phyloP scores from a whole-genome alignment of 2,329 filamentous ascomycete species.

The Xylariaceae sp. region DNA sequence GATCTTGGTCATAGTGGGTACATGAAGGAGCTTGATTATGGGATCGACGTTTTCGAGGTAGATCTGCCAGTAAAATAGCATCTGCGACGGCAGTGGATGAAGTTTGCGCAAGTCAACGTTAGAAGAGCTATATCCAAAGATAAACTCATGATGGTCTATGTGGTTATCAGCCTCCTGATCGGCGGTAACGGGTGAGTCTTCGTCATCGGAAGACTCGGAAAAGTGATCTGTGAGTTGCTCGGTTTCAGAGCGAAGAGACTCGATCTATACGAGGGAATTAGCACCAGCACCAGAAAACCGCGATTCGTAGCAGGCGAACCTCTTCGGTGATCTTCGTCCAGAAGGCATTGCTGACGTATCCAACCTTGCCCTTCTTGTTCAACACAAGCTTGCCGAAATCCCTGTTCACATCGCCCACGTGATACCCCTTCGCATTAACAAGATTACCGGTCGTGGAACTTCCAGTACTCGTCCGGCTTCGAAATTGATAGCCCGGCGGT shows the following conservation, averaged over 20 bases:
- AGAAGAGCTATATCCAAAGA: constrained; percentile 68
- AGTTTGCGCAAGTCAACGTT: constrained; percentile 59
- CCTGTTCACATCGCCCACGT: constrained; percentile 37
- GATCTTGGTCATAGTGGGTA: constrained; percentile 58
- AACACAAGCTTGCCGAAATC: constrained; percentile 65
- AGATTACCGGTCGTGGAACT: constrained; percentile 26
- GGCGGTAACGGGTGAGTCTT: constrained; percentile 43
- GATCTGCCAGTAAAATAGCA: constrained; percentile 62
- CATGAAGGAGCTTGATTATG: constrained; percentile 64
- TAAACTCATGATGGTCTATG: constrained; percentile 62
- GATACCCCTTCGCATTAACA: constrained; percentile 23
- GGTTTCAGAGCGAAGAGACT: constrained; percentile 45
- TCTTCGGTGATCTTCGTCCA: constrained; percentile 74
- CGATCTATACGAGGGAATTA: constrained; percentile 18
- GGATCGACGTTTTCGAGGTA: constrained; percentile 72
- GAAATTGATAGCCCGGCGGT: constrained; percentile 15
- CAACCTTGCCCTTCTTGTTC: constrained; percentile 60
- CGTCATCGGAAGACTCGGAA: constrained; percentile 59
- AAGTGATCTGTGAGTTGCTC: constrained; percentile 45
- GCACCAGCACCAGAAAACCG: background rate
- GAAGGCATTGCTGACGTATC: constrained; percentile 72
- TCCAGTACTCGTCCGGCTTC: constrained; percentile 20
- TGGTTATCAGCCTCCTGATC: constrained; percentile 31
- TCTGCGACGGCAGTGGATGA: constrained; percentile 61
- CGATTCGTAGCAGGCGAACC: constrained; percentile 37